Evolutionary conservation across 2,329 filamentous ascomycete genomes (phyloP).

Genomic region (Passalora sequoiae): DNA sequence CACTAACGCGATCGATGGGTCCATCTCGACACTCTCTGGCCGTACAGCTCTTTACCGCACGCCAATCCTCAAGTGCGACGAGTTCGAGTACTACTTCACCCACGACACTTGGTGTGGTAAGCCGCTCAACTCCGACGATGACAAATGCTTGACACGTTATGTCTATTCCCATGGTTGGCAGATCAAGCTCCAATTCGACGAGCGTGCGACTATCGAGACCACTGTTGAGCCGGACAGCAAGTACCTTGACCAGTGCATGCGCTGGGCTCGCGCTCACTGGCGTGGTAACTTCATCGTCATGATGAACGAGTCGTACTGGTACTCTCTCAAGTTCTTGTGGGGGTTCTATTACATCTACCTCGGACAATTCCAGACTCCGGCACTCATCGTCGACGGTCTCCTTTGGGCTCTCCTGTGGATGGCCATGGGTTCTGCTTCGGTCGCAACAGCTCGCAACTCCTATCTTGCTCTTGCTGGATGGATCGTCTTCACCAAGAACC

Average conservation of each 20-base stretch:
- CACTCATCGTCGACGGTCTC: constrained; percentile 48
- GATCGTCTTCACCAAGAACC: constrained; percentile 52
- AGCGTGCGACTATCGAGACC: constrained; percentile 48
- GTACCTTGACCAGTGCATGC: constrained; percentile 50
- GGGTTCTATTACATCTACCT: constrained; percentile 54
- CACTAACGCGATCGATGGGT: constrained; percentile 54
- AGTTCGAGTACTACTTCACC: constrained; percentile 44
- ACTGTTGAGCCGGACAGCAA: constrained; percentile 48
- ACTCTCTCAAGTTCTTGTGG: constrained; percentile 43
- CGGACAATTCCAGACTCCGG: constrained; percentile 52
- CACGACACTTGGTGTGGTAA: constrained; percentile 50
- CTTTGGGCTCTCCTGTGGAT: constrained; percentile 36
- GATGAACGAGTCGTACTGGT: constrained; percentile 33
- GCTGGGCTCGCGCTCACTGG: constrained; percentile 57
- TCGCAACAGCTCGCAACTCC: background rate
- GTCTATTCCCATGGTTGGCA: constrained; percentile 48
- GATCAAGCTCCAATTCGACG: constrained; percentile 52
- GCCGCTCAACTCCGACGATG: constrained; percentile 53
- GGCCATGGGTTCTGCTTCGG: constrained; percentile 21
- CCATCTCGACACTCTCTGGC: constrained; percentile 55
- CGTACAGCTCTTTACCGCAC: constrained; percentile 52
- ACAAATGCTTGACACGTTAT: constrained; percentile 58
- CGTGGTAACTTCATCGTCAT: constrained; percentile 52
- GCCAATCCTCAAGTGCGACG: constrained; percentile 42
- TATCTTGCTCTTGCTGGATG: constrained; percentile 34